These are phyloP conservation scores for Nicotiana rustica DNA, from an alignment of 305 asterid species.

Conservation along the genomic window DNA sequence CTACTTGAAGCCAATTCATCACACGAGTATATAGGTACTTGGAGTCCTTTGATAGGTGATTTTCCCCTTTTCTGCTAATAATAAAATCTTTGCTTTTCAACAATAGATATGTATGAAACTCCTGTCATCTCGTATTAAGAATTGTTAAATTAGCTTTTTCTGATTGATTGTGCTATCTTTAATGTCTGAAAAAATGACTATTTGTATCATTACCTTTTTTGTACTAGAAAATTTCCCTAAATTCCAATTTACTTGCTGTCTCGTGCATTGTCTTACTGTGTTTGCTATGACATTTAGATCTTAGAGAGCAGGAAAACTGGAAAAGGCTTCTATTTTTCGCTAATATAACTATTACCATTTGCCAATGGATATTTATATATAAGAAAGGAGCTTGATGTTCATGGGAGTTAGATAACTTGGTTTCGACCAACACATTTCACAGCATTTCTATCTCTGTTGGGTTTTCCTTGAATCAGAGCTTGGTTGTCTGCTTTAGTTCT, in stretches of 20 bases:
- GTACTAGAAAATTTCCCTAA: not conserved
- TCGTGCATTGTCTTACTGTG: not conserved
- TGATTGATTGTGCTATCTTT: conserved; percentile 9
- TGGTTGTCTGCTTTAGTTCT: conserved; percentile 1
- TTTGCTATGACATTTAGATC: not conserved
- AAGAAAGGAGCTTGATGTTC: conserved; percentile 26
- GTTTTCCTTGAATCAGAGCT: not conserved
- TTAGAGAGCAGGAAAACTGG: not conserved
- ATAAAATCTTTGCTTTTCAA: not conserved
- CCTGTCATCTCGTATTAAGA: not conserved
- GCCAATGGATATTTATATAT: not conserved
- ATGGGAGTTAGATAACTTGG: conserved; percentile 13
- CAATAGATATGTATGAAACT: not conserved
- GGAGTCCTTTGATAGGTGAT: not conserved
- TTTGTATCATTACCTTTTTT: not conserved
- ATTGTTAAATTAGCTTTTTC: not conserved
- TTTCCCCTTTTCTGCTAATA: not conserved
- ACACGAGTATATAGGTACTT: not conserved
- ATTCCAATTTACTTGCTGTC: conserved; percentile 6
- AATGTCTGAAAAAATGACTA: not conserved
- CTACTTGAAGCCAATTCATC: not conserved
- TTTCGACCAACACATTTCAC: not conserved
- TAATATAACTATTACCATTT: not conserved
- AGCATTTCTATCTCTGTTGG: not conserved
- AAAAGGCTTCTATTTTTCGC: not conserved